These are phyloP conservation scores for Solanum clarkiae DNA, from an alignment of 257 asterid species.

Conservation along the genomic window DNA sequence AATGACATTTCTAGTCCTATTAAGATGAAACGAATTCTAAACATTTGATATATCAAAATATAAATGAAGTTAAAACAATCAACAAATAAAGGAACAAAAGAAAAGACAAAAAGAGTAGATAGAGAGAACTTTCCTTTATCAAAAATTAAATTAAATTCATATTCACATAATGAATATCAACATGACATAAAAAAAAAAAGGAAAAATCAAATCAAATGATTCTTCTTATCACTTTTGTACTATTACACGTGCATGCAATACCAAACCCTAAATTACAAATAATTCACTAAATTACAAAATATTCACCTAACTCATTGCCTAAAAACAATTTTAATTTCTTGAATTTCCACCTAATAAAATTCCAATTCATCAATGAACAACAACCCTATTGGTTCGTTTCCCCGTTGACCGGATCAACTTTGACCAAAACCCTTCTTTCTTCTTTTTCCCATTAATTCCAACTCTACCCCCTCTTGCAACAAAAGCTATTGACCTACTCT, in stretches of 20 bases:
- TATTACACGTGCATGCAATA: background rate
- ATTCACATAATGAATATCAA: background rate
- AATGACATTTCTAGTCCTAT: no score
- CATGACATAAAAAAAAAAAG: background rate
- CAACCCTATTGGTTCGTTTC: constrained; percentile 10
- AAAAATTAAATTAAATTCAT: background rate
- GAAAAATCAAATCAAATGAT: background rate
- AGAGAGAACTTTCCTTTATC: background rate
- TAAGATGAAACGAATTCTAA: no score
- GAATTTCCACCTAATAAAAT: background rate
- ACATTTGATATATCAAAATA: no score
- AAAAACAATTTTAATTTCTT: background rate
- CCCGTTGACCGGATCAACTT: constrained; percentile 19
- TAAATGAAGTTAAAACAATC: background rate
- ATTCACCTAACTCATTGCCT: background rate
- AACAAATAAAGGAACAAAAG: background rate
- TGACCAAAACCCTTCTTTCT: constrained; percentile 63
- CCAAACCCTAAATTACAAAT: background rate
- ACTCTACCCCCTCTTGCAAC: constrained; percentile 14
- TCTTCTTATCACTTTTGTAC: background rate
- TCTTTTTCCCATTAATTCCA: constrained; percentile 9
- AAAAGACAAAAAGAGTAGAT: background rate
- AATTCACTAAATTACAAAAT: background rate
- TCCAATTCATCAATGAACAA: background rate
- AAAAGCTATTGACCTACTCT: constrained; percentile 52